A percentile compares a stretch with the other conserved stretches of the same genome.
These are phyloP conservation scores for Sherardia arvensis DNA, from an alignment of 257 asterid species.

Conservation along the genomic window DNA sequence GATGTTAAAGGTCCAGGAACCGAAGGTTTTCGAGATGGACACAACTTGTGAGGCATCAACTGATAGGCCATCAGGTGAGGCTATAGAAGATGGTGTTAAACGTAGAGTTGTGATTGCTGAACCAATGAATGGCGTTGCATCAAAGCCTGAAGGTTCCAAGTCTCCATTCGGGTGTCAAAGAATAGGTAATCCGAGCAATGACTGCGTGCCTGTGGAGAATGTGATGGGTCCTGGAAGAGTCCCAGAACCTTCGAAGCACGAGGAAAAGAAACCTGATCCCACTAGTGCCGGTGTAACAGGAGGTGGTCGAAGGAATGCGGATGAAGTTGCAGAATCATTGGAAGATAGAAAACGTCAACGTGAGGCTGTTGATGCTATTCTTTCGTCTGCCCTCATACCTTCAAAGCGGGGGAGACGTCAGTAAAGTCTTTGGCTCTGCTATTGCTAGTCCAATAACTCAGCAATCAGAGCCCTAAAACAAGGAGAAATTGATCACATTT, in stretches of 20 bases:
- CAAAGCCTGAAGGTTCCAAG: conserved; percentile 19
- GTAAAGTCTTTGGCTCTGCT: too few species aligned
- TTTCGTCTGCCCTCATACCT: conserved; percentile 87
- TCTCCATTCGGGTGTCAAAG: conserved; percentile 15
- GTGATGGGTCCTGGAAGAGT: conserved; percentile 8
- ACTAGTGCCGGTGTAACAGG: conserved; percentile 30
- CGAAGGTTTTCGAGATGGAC: conserved; percentile 28
- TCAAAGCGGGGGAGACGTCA: conserved; percentile 45
- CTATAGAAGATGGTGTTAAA: conserved; percentile 20
- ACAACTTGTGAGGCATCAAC: too few species aligned
- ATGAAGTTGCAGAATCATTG: conserved; percentile 20
- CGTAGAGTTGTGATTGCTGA: conserved; percentile 22
- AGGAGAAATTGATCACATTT: too few species aligned
- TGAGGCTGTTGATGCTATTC: conserved; percentile 87
- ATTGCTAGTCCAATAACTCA: too few species aligned
- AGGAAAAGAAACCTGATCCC: not conserved
- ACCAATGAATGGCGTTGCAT: conserved; percentile 16
- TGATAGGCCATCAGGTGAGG: conserved; percentile 16
- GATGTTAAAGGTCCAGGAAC: conserved; percentile 24
- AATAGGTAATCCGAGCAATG: conserved; percentile 18
- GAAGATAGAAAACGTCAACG: conserved; percentile 77
- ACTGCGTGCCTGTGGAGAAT: conserved; percentile 24
- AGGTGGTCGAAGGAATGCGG: conserved; percentile 24
- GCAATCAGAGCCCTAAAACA: too few species aligned
- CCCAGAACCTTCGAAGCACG: not conserved